These are phyloP conservation scores for Gossypium aridum DNA, from an alignment of 441 rosid genomes.

Conservation along the genomic window DNA sequence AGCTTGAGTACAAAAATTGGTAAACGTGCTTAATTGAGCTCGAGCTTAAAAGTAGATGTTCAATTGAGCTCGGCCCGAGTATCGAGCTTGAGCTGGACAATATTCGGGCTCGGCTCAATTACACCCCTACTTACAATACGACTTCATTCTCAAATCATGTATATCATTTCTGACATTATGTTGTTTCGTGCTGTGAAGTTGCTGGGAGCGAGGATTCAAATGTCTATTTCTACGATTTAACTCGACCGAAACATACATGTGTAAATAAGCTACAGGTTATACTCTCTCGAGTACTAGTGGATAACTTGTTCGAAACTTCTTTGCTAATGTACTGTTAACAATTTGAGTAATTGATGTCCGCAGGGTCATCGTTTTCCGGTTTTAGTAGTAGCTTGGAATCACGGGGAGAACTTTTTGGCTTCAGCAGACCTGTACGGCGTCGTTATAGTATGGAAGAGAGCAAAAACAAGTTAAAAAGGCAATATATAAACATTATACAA, in stretches of 20 bases:
- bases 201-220: slow-evolving; percentile 92
- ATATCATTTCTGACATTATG: slow-evolving; percentile 12
- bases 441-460: slow-evolving; percentile 96
- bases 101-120: too few species aligned
- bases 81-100: too few species aligned
- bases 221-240: slow-evolving; percentile 89
- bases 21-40: too few species aligned
- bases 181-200: slow-evolving; percentile 34
- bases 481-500: not conserved
- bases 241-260: slow-evolving; percentile 76
- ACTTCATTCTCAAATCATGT: not conserved
- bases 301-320: not conserved
- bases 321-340: not conserved
- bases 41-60: too few species aligned
- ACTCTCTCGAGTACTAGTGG: not conserved
- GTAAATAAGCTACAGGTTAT: slow-evolving; percentile 94
- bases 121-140: too few species aligned
- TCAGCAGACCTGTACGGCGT: slow-evolving; percentile 85
- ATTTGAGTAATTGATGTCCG: slow-evolving; percentile 6
- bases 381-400: slow-evolving; percentile 85
- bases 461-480: slow-evolving; percentile 40
- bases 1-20: too few species aligned
- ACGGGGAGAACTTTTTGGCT: slow-evolving; percentile 90
- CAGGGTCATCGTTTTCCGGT: slow-evolving; percentile 98
- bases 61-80: too few species aligned